Base-by-base conservation (phyloP, 192 early-diverging fungal species). In the Linnemannia zychae region DNA sequence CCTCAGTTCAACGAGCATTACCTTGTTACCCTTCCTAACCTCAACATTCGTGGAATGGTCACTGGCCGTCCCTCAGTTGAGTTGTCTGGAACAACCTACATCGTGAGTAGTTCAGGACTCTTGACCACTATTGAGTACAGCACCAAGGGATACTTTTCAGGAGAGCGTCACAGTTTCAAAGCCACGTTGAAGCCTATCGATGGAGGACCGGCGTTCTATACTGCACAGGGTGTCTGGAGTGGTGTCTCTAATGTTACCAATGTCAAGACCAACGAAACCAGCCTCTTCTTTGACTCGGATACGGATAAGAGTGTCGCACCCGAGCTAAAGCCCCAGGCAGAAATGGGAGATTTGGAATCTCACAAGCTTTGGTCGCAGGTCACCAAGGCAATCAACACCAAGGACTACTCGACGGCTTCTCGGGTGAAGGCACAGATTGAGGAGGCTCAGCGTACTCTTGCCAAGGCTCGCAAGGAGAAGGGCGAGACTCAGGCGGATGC, bases 121-220 rank as follows among this genome's bases (percentile, higher is more conserved):
- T 71, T 88, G 71, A 75, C 94, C 9, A 87, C 90, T 65, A 93
- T 97, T 79, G 93, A 95, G 67, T 96, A 94, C 84, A 89, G 90
- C 67, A 92, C 93, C 68, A 94, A 93, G 73, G 93, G 94, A 24
- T 96, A 94, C 92, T 89, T 96, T 77, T 94, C 94, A 22, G 96
- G 96, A 74, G 95, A 96, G 68, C 92, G 94, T 67, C 94, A 96
- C 82, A 92, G 92, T 76, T 96, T 96, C 86, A 93, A 93, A 70
- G 94, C 92, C 49, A 87, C 84, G 33, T 78, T 86, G 65, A 79
- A 82, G 46, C 84, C 78, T 15, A 60, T 86, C 17, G 72, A 53
- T 7, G 91, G 90, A 34, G 72, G 78, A 7, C 78, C 70, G 6
- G 49, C 73, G 4, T 80, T 74, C 38, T 87, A 73, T 53, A 84